These are phyloP conservation scores for Dictyostelium firmibasis DNA, from an alignment of 78 protist genomes.

Conservation along the genomic window DNA sequence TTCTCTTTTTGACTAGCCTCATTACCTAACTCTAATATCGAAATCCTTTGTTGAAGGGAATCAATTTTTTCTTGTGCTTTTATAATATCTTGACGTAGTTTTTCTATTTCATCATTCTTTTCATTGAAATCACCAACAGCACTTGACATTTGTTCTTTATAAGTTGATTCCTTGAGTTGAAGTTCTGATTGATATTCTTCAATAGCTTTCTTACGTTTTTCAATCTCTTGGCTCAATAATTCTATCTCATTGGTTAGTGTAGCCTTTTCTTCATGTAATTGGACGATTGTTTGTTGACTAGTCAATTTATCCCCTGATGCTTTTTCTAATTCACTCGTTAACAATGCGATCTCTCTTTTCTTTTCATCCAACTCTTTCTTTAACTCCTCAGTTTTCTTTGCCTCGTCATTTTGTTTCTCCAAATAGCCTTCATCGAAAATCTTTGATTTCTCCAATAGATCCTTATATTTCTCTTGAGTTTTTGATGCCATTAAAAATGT, in stretches of 20 bases:
- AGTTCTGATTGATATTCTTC: neutral
- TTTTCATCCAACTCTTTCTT: constrained; percentile 21
- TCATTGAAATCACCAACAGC: neutral
- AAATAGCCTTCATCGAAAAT: neutral
- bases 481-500: constrained; percentile 66
- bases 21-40: neutral
- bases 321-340: neutral
- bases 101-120: neutral
- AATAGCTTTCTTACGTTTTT: neutral
- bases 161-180: neutral
- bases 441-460: constrained; percentile 55
- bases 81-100: neutral
- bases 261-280: neutral
- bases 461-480: constrained; percentile 46
- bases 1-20: neutral
- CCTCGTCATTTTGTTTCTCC: neutral
- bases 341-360: neutral
- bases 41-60: neutral
- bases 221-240: neutral
- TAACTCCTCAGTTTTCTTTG: constrained; percentile 3
- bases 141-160: neutral
- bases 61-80: neutral
- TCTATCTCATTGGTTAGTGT: neutral
- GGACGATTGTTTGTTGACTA: neutral
- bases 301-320: neutral